Base-by-base conservation (phyloP, 1,284 basidiomycete species). In the Marasmius sp. region DNA sequence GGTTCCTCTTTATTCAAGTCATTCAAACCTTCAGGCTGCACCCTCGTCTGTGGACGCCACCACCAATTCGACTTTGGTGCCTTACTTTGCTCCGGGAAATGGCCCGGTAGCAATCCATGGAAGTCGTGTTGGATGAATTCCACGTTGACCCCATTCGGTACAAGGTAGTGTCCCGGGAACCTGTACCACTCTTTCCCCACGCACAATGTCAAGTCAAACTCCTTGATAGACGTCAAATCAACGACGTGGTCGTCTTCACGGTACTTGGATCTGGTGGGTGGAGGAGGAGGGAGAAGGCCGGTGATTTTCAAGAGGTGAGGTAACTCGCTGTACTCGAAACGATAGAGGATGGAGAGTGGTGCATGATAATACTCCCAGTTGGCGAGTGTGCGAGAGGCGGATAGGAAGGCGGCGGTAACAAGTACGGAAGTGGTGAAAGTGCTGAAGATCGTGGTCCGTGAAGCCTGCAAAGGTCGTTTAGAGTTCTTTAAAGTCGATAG, bases 171-270 rank as follows among this genome's bases (percentile, higher is more conserved):
- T 1, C 92, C 86, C 0, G 96, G 94, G 81, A 96, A 99, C 14
- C 97, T 85, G 72, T 98, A 83, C 97, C 97, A 99, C 75, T 99
- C 97, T 71, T 96, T 94, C 38, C 91, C 95, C 60, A 93, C 84
- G 77, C 97, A 99, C 1, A 99, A 73, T n/a, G 81, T 87, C 60
- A 97, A 74, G 61, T 87, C 85, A 67, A 95, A 85, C n/a, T 85
- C 78, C 60, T 81, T 80, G 67, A 97, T 79, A 0, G 86, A 86
- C 1, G 86, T 75, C 43, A 93, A 80, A 71, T 96, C 91, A 65
- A 94, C 83, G 61, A 83, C 82, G 20, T 83, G 83, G 16, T 74
- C 74, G 48, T 90, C 84, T 8, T 84, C 81, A 56, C 85, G 81
- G 52, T 71, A 67, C 11, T 71, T 71, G 20, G 73, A 70, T 14